These are phyloP conservation scores for Aphanomyces astaci DNA, from an alignment of 352 stramenopile genomes.

Conservation along the genomic window DNA sequence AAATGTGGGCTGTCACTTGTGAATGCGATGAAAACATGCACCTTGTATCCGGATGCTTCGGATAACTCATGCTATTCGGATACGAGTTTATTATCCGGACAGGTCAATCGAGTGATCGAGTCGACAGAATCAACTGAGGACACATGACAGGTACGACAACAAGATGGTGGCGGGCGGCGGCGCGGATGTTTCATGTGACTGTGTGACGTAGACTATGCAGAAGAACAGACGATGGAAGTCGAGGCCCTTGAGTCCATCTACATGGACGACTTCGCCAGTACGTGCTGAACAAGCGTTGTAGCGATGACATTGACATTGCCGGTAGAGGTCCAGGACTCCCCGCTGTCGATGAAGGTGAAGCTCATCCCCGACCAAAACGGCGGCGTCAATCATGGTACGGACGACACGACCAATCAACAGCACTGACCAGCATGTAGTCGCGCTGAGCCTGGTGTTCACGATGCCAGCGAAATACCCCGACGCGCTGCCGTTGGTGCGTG, in stretches of 20 bases:
- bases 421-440: constrained; percentile 40
- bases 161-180: neutral
- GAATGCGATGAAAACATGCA: neutral
- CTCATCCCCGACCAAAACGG: constrained; percentile 80
- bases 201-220: constrained; percentile 60
- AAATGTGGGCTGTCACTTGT: neutral
- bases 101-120: neutral
- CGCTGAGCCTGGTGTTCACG: constrained; percentile 57
- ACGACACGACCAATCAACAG: too few relatives aligned
- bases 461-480: constrained; percentile 79
- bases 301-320: neutral
- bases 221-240: constrained; percentile 85
- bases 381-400: constrained; percentile 75
- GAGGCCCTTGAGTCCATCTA: constrained; percentile 85
- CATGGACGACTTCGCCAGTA: constrained; percentile 85
- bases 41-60: neutral
- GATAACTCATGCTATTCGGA: neutral
- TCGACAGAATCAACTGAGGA: neutral
- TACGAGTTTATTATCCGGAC: neutral
- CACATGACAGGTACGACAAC: constrained; percentile 18
- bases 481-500: constrained; percentile 44
- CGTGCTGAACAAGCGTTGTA: constrained; percentile 15
- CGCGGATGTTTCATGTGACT: neutral
- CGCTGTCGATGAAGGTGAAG: constrained; percentile 63
- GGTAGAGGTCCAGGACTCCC: constrained; percentile 66